Evolutionary conservation across 2,329 filamentous ascomycete species (phyloP), one percentile per base, ranked within the genome.

Genomic region (Acrodontium crateriforme): DNA sequence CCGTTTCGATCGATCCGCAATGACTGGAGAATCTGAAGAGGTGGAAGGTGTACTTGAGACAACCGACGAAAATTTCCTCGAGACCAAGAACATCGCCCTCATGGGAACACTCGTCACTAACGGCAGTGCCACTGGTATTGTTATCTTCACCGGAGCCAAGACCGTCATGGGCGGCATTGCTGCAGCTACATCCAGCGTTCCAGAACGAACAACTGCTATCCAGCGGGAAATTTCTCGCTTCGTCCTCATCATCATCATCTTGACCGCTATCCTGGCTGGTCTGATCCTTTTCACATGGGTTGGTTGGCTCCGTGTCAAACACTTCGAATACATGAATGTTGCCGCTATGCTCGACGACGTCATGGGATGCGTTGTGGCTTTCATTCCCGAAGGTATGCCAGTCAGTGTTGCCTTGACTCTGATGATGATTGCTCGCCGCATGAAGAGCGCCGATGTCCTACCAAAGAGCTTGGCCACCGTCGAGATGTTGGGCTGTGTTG

Each of bases 401-500:
- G 74, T 82, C 27, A 74, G 75, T 1, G 55, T 81, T 18, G 77
- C 75, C 0, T 47, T 50, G 1, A 77, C 72, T 11, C 59, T 85
- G 38, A 83, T 78, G 0, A 84, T 85, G 34, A 76, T 71, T 1
- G 78, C 79, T 11, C 78, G 77, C 38, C 65, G 79, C 41, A 83
- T 85, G 79, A 65, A 65, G 37, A 74, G 76, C 54, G 75, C 83
- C 50, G 76, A 78, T 45, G 73, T 84, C 23, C 64, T 84, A 6
- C 83, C 78, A 69, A 84, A 84, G 55, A 80, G 74, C 0, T 61
- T 85, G 25, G 79, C 79, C 54, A 83, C 78, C 0, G 77, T 82
- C 0, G 78, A 83, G 53, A 83, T 78, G 0, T 63, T 83, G 1
- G 78, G 78, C 1, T 65, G 73, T 0, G 77, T 82, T 1, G 78